Percentiles rank a stretch among this genome's conserved stretches.
Evolutionary conservation across 2,329 filamentous ascomycete species (phyloP).

Genomic region (Fusarium virguliforme): DNA sequence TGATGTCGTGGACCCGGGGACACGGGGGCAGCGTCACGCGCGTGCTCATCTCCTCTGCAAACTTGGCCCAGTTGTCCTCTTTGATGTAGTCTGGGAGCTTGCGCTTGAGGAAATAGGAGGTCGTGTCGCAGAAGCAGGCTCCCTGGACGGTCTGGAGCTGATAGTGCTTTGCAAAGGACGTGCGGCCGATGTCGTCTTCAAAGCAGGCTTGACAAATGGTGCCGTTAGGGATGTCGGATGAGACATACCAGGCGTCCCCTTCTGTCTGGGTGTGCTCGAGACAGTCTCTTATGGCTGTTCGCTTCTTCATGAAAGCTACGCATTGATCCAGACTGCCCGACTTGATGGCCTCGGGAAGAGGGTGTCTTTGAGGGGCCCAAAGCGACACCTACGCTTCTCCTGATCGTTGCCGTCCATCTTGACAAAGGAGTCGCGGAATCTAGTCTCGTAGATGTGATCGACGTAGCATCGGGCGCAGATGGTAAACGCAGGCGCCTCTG

Average conservation of each 20-base stretch:
- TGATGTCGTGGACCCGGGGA: conserved; percentile 42
- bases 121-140: conserved; percentile 53
- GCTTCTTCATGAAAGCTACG: conserved; percentile 53
- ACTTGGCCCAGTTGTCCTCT: conserved; percentile 54
- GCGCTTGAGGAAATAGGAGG: conserved; percentile 52
- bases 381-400: conserved; percentile 55
- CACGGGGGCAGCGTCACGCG: conserved; percentile 52
- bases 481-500: conserved; percentile 51
- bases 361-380: conserved; percentile 54
- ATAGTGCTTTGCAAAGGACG: conserved; percentile 53
- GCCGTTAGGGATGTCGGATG: conserved; percentile 53
- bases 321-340: conserved; percentile 50
- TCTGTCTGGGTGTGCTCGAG: conserved; percentile 29
- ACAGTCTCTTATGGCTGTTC: conserved; percentile 41
- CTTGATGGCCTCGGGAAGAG: conserved; percentile 52
- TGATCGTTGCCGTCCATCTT: conserved; percentile 43
- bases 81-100: conserved; percentile 50
- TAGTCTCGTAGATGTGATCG: conserved; percentile 55
- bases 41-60: conserved; percentile 52
- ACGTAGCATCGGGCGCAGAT: conserved; percentile 60
- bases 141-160: conserved; percentile 15
- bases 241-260: conserved; percentile 55
- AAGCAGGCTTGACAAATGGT: conserved; percentile 60
- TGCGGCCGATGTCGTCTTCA: conserved; percentile 54
- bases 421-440: conserved; percentile 51